Base-by-base conservation (phyloP, 129 eudicot genomes). In the Lonicera japonica region DNA sequence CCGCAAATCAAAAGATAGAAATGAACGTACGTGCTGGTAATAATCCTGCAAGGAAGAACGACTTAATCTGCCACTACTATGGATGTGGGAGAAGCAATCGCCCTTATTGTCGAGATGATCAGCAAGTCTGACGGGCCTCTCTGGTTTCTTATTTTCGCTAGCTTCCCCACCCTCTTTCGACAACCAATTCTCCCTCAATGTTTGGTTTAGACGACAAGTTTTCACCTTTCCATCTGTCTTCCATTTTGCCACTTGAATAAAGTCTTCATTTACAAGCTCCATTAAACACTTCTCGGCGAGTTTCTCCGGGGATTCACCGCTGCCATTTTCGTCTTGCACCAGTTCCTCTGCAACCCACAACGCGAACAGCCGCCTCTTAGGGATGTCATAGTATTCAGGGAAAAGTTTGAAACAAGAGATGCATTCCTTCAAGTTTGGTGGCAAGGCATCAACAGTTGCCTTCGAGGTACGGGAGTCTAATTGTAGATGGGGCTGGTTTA, bases 271-370 rank as follows among this genome's bases (percentile, higher is more conserved):
- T 16, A 57, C 45, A 2, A 68, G 52, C 29, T 68, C 72, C 20
- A 46, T 55, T 15, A 68, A 21, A 43, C 16, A 15, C 40, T 45
- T 39, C 56, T 56, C 43, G 1, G 56, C 54, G 4, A 48, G 25
- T 0, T 14, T 4, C 45, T 68, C 72, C 9, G 64, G 54, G 15
- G 64, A 39, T 56, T 57, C 56, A 4, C 23, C 19, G 18, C 52
- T 24, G 46, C 50, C 63, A 18, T 11, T 34, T 24, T 46, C 21
- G 40, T 41, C 45, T 11, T 24, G 4, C 16, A 67, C 65, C 10
- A 67, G 16, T 20, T 61, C 72, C 20, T 67, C 72, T 14, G 57
- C 72, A 57, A 67, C 54, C 72, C 72, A 67, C 17, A 22, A 25
- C 6, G 29, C 64, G 21, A 57, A 56, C 25, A 67, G 8, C 29